These are phyloP conservation scores for Phycomyces blakesleeanus DNA, from an alignment of 192 early-diverging fungal species.

Conservation along the genomic window DNA sequence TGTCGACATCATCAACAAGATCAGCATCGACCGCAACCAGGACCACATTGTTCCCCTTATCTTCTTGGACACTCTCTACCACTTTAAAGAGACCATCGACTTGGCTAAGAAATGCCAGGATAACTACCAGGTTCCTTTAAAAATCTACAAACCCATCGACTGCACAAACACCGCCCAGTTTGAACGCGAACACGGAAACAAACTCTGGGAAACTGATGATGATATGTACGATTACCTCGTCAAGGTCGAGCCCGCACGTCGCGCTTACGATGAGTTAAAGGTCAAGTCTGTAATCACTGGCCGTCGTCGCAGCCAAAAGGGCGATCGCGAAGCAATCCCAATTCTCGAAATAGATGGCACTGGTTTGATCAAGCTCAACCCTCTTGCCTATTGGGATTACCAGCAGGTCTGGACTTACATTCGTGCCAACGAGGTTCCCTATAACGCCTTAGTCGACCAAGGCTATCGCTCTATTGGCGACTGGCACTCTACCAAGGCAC, in stretches of 20 bases:
- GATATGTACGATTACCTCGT: constrained; percentile 84
- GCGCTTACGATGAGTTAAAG: constrained; percentile 73
- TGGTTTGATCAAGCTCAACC: constrained; percentile 87
- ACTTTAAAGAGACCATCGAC: constrained; percentile 89
- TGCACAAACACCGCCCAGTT: constrained; percentile 64
- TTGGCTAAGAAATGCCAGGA: constrained; percentile 64
- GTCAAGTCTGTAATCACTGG: constrained; percentile 87
- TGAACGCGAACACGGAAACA: constrained; percentile 65
- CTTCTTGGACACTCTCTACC: constrained; percentile 93
- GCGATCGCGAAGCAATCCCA: constrained; percentile 69
- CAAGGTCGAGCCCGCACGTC: constrained; percentile 90
- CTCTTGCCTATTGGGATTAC: constrained; percentile 88
- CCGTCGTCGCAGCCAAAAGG: constrained; percentile 82
- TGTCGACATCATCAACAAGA: constrained; percentile 78
- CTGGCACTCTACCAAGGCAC: constrained; percentile 81
- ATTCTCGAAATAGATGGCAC: constrained; percentile 83
- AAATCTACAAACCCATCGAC: constrained; percentile 71
- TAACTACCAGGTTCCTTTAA: constrained; percentile 65
- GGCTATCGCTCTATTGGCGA: constrained; percentile 94
- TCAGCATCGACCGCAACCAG: constrained; percentile 48
- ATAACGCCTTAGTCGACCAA: constrained; percentile 84
- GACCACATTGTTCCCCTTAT: constrained; percentile 72
- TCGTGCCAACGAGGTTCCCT: constrained; percentile 80
- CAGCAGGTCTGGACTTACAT: constrained; percentile 86
- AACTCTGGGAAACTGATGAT: constrained; percentile 81